Base-by-base conservation (phyloP, 1,139 yeast species). In the Pichia sp. region DNA sequence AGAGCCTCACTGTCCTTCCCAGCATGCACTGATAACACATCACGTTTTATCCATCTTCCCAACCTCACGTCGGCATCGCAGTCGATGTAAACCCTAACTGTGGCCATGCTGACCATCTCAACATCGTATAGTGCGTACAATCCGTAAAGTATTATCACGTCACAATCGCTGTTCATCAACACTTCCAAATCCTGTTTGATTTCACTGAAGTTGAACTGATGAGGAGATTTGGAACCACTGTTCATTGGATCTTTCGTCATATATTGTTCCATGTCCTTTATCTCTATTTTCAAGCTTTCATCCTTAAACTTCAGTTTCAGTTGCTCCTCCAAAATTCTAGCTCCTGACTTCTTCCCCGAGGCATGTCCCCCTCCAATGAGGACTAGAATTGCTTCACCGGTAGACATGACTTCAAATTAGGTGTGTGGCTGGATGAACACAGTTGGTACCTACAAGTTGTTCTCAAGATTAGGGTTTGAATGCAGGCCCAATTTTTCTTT, bases 31-130 rank as follows among this genome's bases (percentile, higher is more conserved):
- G 48, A 32, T 19, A 66, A 41, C 13, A 66, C 56, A 26, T 66
- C 70, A 43, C 69, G 60, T 47, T 64, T 62, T 31, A 70, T 86
- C 88, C 93, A 83, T 59, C 95, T 78, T 15, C 89, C 85, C 48
- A 92, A 72, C 57, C 97, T 73, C 5, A 88, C 82, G 67, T 92
- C 98, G 1, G 95, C 82, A 67, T 92, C 97, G 60, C 92, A 80
- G 62, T 88, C 95, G n/a, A 90, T 77, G 64, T 85, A 92, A 2
- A 90, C 82, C 64, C 82, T 85, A 63, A 90, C 75, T 3, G 82
- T 76, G 0, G 93, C 83, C 66, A 78, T 62, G 4, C 75, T 74
- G 45, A 88, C 72, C n/a, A 92, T 69, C 36, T 74, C 75, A 50
- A 73, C 72, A 65, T 89, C 85, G 65, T 82, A 87, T 44, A 92